Conservation (phyloP, 108 stramenopile species). For the Skeletonema costatum region DNA sequence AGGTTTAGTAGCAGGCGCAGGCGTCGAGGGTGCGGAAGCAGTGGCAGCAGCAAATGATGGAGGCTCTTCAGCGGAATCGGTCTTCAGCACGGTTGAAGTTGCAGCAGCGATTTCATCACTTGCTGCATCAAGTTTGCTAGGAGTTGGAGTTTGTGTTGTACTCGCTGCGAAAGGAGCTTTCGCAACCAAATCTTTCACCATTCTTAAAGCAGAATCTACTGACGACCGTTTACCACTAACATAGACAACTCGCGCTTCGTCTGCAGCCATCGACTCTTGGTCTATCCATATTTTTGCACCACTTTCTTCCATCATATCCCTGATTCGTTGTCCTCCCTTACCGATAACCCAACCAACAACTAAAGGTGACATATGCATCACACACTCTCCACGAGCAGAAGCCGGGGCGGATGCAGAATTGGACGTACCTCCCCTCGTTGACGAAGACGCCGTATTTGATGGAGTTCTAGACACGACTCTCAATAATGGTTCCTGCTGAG, state of each 20-base stretch:
- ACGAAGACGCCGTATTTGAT: slow-evolving; percentile 18
- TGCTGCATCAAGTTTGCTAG: slow-evolving; percentile 8
- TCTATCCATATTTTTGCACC: slow-evolving; percentile 93
- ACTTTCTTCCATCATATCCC: slow-evolving; percentile 91
- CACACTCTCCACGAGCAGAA: slow-evolving; percentile 57
- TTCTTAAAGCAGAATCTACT: slow-evolving; percentile 74
- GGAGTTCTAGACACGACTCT: slow-evolving; percentile 47
- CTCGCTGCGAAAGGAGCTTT: slow-evolving; percentile 70
- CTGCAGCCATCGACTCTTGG: slow-evolving; percentile 79
- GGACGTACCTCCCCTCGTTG: slow-evolving; percentile 19
- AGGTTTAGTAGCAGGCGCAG: slow-evolving; percentile 5
- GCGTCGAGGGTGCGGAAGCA: slow-evolving; percentile 13
- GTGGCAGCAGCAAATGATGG: slow-evolving; percentile 46
- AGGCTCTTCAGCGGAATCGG: slow-evolving; percentile 6
- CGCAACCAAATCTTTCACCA: slow-evolving; percentile 78
- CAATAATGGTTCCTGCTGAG: slow-evolving; percentile 48
- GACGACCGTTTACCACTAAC: slow-evolving; percentile 77
- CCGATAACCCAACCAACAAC: slow-evolving; percentile 93
- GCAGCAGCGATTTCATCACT: slow-evolving; percentile 6
- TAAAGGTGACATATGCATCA: slow-evolving; percentile 71
- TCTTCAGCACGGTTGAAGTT: slow-evolving; percentile 15
- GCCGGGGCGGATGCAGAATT: slow-evolving; percentile 20
- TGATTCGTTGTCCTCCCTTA: slow-evolving; percentile 83
- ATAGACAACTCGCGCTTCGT: slow-evolving; percentile 81
- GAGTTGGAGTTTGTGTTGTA: slow-evolving; percentile 23